Percentiles rank a stretch among this genome's conserved stretches.
These are phyloP conservation scores for Noccaea caerulescens DNA, from an alignment of 345 rosid species.

Conservation along the genomic window DNA sequence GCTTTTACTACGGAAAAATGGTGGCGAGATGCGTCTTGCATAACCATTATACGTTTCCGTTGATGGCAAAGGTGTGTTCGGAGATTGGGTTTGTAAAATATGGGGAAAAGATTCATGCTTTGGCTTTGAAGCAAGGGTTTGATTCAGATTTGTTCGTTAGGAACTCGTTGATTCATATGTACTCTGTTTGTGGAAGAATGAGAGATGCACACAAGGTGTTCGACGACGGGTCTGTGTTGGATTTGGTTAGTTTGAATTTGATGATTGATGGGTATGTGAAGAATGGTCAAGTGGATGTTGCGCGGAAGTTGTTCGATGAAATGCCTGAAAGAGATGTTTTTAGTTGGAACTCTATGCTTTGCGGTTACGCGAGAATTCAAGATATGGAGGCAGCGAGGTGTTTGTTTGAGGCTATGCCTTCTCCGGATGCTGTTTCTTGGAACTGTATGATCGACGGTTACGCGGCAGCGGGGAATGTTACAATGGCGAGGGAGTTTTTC, in stretches of 20 bases:
- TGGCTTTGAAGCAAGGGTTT: conserved; percentile 47
- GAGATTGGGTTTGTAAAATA: conserved; percentile 50
- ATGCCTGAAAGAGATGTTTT: conserved; percentile 57
- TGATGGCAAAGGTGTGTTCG: conserved; percentile 55
- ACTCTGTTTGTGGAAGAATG: conserved; percentile 47
- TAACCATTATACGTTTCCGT: conserved; percentile 66
- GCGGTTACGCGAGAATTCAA: conserved; percentile 51
- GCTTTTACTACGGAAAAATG: conserved; percentile 60
- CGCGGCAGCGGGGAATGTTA: conserved; percentile 47
- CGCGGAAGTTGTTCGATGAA: conserved; percentile 57
- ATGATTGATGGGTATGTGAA: conserved; percentile 58
- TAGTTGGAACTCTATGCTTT: conserved; percentile 69
- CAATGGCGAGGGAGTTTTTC: conserved; percentile 48
- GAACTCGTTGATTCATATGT: conserved; percentile 55
- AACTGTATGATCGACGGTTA: conserved; percentile 67
- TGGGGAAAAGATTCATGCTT: conserved; percentile 49
- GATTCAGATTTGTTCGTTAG: conserved; percentile 51
- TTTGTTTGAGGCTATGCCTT: conserved; percentile 54
- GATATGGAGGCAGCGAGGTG: conserved; percentile 51
- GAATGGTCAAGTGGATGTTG: conserved; percentile 47
- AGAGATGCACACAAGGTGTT: conserved; percentile 50
- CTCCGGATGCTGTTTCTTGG: conserved; percentile 62
- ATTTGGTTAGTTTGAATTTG: conserved; percentile 61
- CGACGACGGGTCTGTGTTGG: conserved; percentile 48
- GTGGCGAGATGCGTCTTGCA: conserved; percentile 50